Evolutionary conservation across 306 rosid species (phyloP).

Genomic region (Pyrus pyrifolia): DNA sequence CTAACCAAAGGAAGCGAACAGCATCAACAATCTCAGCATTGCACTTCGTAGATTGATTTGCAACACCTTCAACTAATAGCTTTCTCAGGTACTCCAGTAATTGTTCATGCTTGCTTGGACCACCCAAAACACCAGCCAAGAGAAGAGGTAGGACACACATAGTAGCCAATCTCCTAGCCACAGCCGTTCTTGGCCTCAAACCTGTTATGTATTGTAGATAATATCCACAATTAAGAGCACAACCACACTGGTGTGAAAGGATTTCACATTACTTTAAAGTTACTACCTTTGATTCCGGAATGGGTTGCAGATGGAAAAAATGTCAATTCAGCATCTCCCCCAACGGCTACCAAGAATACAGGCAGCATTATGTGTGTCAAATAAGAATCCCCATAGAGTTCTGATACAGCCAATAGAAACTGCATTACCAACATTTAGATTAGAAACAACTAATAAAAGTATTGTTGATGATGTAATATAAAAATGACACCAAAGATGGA

Average conservation of each 20-base stretch:
- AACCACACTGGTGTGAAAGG: conserved; percentile 16
- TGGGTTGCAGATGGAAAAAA: conserved; percentile 64
- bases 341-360: conserved; percentile 68
- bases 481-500: neutral
- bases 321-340: conserved; percentile 68
- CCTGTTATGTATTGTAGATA: conserved; percentile 33
- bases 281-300: conserved; percentile 70
- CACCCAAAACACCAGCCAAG: conserved; percentile 84
- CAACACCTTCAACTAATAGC: conserved; percentile 56
- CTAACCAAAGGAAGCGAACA: conserved; percentile 86
- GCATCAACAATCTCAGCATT: conserved; percentile 73
- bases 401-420: conserved; percentile 79
- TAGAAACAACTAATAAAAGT: conserved; percentile 18
- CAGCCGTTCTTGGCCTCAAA: conserved; percentile 68
- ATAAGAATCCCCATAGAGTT: conserved; percentile 76
- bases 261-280: neutral
- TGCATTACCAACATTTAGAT: conserved; percentile 39
- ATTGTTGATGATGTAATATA: neutral
- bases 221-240: conserved; percentile 19
- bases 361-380: conserved; percentile 80
- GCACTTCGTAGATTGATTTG: conserved; percentile 40
- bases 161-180: conserved; percentile 70
- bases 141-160: conserved; percentile 86
- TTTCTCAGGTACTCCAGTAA: conserved; percentile 68
- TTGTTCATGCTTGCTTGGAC: conserved; percentile 55